Evolutionary conservation across 257 asterid genomes (phyloP).

Genomic region (Scutellaria barbata): DNA sequence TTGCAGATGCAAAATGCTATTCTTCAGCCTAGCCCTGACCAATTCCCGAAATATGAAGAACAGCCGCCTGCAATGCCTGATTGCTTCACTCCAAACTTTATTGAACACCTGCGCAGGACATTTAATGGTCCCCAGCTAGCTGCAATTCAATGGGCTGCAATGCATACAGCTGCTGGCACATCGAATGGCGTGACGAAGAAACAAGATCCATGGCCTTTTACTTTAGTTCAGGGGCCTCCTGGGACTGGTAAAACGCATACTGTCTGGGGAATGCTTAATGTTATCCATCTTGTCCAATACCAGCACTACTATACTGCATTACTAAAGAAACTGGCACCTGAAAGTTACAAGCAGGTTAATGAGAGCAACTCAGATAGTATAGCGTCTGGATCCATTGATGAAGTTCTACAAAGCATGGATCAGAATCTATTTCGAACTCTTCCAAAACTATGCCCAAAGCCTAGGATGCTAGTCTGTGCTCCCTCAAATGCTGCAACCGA

Average conservation of each 20-base stretch:
- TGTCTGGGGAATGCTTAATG: constrained; percentile 99
- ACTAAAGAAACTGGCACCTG: constrained; percentile 97
- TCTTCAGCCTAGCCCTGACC: constrained; percentile 96
- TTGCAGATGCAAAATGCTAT: constrained; percentile 98
- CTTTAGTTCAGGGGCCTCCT: constrained; percentile 99
- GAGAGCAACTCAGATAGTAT: constrained; percentile 75
- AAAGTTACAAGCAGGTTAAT: constrained; percentile 88
- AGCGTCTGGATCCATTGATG: constrained; percentile 91
- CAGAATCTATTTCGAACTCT: constrained; percentile 94
- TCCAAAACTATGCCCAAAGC: constrained; percentile 98
- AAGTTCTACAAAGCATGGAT: constrained; percentile 98
- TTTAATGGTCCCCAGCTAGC: constrained; percentile 90
- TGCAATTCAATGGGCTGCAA: constrained; percentile 99
- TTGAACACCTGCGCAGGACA: constrained; percentile 73
- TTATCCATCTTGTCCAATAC: constrained; percentile 98
- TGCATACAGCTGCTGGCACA: constrained; percentile 96
- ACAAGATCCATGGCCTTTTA: constrained; percentile 99
- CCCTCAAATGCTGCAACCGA: constrained; percentile 99
- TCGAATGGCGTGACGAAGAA: constrained; percentile 76
- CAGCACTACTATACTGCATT: constrained; percentile 97
- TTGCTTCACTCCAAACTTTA: constrained; percentile 92
- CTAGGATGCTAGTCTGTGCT: constrained; percentile 99
- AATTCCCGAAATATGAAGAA: constrained; percentile 95
- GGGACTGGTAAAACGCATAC: constrained; percentile 99
- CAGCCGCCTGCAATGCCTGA: constrained; percentile 98